A percentile compares a stretch with the other conserved stretches of the same genome.
Evolutionary conservation across 129 eudicot species (phyloP).

Genomic region (Chrysanthemum lavandulifolium): DNA sequence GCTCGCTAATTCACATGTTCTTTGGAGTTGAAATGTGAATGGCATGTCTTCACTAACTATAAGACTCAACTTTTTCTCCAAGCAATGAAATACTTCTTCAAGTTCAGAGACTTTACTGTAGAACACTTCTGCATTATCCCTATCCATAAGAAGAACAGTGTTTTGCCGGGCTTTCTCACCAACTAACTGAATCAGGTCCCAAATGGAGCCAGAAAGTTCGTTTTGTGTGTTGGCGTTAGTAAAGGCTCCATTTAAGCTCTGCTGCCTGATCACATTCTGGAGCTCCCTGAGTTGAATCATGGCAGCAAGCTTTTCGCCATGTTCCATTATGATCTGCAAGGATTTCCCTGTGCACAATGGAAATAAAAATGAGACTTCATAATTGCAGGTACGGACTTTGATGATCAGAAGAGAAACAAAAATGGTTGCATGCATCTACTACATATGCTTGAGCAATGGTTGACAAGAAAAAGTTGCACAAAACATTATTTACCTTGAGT

Average conservation of each 20-base stretch:
- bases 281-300: constrained; percentile 87
- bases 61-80: constrained; percentile 62
- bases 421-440: background rate
- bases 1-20: constrained; percentile 81
- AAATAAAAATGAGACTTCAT: background rate
- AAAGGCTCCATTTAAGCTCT: constrained; percentile 41
- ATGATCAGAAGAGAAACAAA: constrained; percentile 9
- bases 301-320: constrained; percentile 89
- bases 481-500: constrained; percentile 9
- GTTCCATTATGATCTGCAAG: constrained; percentile 87
- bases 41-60: constrained; percentile 58
- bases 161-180: constrained; percentile 87
- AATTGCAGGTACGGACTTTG: background rate
- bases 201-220: constrained; percentile 72
- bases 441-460: background rate
- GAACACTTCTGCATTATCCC: constrained; percentile 95
- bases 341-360: constrained; percentile 57
- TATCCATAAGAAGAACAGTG: constrained; percentile 92
- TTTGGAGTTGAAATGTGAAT: constrained; percentile 45
- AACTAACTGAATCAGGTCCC: constrained; percentile 92
- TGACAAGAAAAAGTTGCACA: constrained; percentile 1
- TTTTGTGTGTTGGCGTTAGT: constrained; percentile 43
- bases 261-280: constrained; percentile 65
- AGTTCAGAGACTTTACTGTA: constrained; percentile 88
- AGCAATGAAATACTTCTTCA: constrained; percentile 75